Base-by-base conservation (phyloP, 345 rosid species). In the Abelmoschus esculentus region DNA sequence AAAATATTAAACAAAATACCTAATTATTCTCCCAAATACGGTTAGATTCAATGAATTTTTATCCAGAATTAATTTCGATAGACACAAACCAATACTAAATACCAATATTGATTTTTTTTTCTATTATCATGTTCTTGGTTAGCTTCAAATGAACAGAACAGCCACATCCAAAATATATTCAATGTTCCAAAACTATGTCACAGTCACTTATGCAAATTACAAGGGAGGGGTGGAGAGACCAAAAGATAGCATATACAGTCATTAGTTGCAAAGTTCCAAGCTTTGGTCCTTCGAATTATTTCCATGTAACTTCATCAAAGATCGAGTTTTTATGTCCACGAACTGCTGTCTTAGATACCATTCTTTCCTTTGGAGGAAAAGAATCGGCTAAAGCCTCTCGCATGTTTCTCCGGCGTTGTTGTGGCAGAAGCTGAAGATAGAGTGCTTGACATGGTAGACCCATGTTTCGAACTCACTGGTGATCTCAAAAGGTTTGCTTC, bases 371-470 rank as follows among this genome's bases (percentile, higher is more conserved):
- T 95, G 0, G 96, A 73, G 17, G 98, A 86, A 82, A 91, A 95
- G 90, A 95, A 91, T 80, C 98, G 80, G 92, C 90, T 89, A 71
- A 95, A 81, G 53, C 98, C 96, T 70, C 87, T 79, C 2, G 81
- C 56, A 18, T 86, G 85, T 78, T 90, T 92, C 83, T 96, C 99
- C 2, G 83, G 93, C 1, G 92, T 83, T 31, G 77, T 74, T 36
- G 77, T 74, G 29, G 84, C 73, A 0, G 86, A 61, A 9, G 86
- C 76, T 56, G 87, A 77, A 44, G 91, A 83, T 0, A 83, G 85
- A 1, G 92, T 81, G 71, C 74, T 77, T 58, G 97, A 90, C 74
- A 84, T 81, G 7, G 89, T 80, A 65, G 86, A 77, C 82, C 83
- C 80, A 80, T 86, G 86, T 70, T 76, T 86, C 40, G 86, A 69